Base-by-base conservation (phyloP, 257 asterid species). In the Petunia secreta region DNA sequence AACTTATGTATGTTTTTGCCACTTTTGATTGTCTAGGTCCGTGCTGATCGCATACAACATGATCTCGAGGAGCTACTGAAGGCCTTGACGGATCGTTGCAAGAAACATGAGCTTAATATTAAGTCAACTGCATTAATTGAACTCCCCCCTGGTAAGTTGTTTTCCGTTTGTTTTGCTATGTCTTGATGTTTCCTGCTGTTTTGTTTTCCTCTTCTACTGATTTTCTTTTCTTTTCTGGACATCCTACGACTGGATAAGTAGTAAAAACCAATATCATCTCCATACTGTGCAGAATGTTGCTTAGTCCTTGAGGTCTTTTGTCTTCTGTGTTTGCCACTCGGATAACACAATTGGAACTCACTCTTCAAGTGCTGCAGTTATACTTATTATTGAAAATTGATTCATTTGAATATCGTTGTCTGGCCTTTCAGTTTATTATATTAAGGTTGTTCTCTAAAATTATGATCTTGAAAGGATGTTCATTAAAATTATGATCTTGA, bases 11-110 rank as follows among this genome's bases (percentile, higher is more conserved):
- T 40, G 50, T 78, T 64, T 75, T 53, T 67, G 63, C 79, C 53
- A 80, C 81, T 75, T 83, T 86, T 85, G 82, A 80, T 59, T 76
- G 40, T 81, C 62, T 85, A 96, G 99, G 98, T 96, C 58, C 96
- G 98, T 83, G 99, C 99, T 83, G 99, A 96, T 83, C 98, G 99
- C 77, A 91, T 96, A 83, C 99, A 96, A 84, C 90, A 97, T 78
- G 98, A 96, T 86, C 94, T 96, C 62, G 99, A 96, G 91, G 99
- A 90, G 81, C 91, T 96, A 68, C 50, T 92, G 87, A 94, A 91
- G 92, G 99, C 97, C 80, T 81, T 94, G 86, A 57, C 90, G 62
- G 98, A 92, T 69, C 98, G 93, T 46, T 87, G 91, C 90, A 96
- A 94, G 93, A 96, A 94, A 85, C 97, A 89, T 82, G 87, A 88